Conservation (phyloP, 108 stramenopile genomes). For the Nitzschia putrida region DNA sequence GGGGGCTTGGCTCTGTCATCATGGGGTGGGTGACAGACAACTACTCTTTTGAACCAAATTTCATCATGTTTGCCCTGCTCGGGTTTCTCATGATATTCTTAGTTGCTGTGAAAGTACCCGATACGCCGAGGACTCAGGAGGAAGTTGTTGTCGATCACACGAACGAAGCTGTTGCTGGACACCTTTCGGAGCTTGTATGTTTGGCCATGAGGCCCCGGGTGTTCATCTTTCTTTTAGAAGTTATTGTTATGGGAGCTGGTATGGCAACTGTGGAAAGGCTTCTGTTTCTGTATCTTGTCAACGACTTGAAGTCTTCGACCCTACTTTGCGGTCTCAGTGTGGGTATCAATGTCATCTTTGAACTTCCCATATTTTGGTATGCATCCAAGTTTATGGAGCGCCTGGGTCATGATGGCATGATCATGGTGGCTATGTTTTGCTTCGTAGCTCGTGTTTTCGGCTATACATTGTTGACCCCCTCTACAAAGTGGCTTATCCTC, state of each 20-base stretch:
- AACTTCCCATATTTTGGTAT: constrained; percentile 47
- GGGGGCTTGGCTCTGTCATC: constrained; percentile 52
- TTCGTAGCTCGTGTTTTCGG: constrained; percentile 43
- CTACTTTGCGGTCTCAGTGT: constrained; percentile 43
- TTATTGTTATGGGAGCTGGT: constrained; percentile 47
- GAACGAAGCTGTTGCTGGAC: background rate
- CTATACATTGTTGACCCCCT: constrained; percentile 40
- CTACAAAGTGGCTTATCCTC: constrained; percentile 36
- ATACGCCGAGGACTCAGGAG: constrained; percentile 7
- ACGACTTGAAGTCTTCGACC: constrained; percentile 43
- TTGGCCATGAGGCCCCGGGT: constrained; percentile 30
- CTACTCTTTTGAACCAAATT: constrained; percentile 54
- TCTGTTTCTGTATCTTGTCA: constrained; percentile 42
- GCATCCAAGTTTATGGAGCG: constrained; percentile 27
- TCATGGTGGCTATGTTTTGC: constrained; percentile 38
- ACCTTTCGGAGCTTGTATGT: constrained; percentile 21
- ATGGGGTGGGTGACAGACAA: constrained; percentile 56
- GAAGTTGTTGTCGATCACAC: background rate
- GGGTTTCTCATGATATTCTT: constrained; percentile 30
- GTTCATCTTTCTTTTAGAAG: constrained; percentile 36
- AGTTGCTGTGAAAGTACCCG: constrained; percentile 30
- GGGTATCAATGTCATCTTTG: constrained; percentile 40
- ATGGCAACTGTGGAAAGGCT: constrained; percentile 53
- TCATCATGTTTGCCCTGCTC: constrained; percentile 48
- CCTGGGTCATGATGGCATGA: constrained; percentile 42